A percentile compares a stretch with the other conserved stretches of the same genome.
phyloP scores from a whole-genome alignment of 306 rosid genomes.

The Nissolia schottii region DNA sequence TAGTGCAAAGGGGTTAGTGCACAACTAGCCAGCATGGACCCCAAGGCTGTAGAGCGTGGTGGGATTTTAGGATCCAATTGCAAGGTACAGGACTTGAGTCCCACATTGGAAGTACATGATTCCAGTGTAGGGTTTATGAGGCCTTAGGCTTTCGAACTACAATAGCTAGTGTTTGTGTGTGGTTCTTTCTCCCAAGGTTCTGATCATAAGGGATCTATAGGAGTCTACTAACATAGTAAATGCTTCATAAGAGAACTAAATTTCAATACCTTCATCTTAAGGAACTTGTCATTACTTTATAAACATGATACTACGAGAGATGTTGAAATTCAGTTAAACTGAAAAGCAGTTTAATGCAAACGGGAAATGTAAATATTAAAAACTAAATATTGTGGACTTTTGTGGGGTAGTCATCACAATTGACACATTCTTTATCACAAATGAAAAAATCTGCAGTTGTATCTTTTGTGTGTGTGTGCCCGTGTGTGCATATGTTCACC shows the following conservation, averaged over 20 bases:
- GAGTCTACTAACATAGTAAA: background rate
- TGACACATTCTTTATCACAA: background rate
- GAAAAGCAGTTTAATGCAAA: background rate
- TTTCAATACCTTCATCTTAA: background rate
- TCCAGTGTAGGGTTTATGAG: background rate
- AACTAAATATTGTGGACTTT: background rate
- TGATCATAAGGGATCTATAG: background rate
- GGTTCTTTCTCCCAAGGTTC: too few species aligned
- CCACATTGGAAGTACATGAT: background rate
- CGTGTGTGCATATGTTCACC: background rate
- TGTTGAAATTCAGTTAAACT: slow-evolving; percentile 1
- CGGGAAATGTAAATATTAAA: background rate
- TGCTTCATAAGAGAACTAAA: slow-evolving; percentile 6
- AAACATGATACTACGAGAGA: slow-evolving; percentile 7
- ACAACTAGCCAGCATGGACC: too few species aligned
- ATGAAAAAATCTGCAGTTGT: background rate
- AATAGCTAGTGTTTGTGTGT: too few species aligned
- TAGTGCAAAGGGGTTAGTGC: too few species aligned
- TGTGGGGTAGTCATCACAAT: background rate
- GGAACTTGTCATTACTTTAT: background rate
- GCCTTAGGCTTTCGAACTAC: background rate
- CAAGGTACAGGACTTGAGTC: too few species aligned
- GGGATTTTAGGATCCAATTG: too few species aligned
- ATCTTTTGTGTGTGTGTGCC: background rate
- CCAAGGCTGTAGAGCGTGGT: too few species aligned